phyloP scores from a whole-genome alignment of 139 green algal genomes.

The Chlamydomonas sp. region DNA sequence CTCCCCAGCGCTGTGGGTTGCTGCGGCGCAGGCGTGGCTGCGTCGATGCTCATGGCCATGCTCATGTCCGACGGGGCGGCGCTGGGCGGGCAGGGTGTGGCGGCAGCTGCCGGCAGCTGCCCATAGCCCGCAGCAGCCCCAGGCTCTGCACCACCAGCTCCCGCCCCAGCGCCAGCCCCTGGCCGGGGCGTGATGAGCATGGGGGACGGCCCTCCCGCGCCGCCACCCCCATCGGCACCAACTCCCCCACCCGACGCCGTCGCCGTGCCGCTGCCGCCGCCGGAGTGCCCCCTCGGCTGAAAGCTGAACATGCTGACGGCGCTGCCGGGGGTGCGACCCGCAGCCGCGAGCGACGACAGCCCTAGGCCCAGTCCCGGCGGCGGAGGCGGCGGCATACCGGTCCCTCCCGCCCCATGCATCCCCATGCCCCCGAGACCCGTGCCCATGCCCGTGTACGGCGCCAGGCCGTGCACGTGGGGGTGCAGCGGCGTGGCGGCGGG shows the following conservation, averaged over 20 bases:
- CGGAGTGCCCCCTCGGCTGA: not conserved
- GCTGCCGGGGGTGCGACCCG: not conserved
- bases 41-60: not conserved
- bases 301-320: slow-evolving; percentile 35
- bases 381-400: not conserved
- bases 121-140: no score
- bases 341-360: not conserved
- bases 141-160: no score
- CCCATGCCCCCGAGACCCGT: not conserved
- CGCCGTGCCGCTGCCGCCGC: not conserved
- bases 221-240: not conserved
- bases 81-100: not conserved
- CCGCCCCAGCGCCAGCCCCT: no score
- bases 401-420: not conserved
- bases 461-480: not conserved
- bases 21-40: not conserved
- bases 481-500: slow-evolving; percentile 32
- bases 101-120: not conserved
- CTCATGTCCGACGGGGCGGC: slow-evolving; percentile 18
- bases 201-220: not conserved
- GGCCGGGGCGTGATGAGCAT: no score
- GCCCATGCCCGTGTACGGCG: not conserved
- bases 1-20: not conserved
- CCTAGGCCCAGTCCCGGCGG: no score
- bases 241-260: no score